Evolutionary conservation across 805 yeast species (phyloP).

Genomic region (Wickerhamiella cacticola): DNA sequence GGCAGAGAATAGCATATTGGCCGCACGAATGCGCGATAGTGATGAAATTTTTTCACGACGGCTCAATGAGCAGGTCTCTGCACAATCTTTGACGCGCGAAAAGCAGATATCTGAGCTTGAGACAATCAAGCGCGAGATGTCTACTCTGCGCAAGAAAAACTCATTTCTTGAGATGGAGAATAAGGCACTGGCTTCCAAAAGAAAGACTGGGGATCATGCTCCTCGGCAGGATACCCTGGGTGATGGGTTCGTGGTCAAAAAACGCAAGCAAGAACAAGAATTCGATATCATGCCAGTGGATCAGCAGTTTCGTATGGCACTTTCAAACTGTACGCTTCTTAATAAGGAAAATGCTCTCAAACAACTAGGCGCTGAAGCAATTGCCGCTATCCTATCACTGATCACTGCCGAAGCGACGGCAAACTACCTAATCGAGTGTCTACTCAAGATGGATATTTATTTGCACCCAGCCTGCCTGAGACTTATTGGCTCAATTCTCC

Average conservation of each 20-base stretch:
- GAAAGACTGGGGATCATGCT: not conserved
- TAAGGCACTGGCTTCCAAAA: slow-evolving; percentile 4
- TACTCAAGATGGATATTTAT: not conserved
- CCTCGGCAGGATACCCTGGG: not conserved
- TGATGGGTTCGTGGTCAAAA: slow-evolving; percentile 4
- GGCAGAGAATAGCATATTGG: slow-evolving; percentile 4
- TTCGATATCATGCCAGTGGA: not conserved
- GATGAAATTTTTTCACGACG: not conserved
- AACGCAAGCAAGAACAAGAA: not conserved
- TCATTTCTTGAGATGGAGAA: slow-evolving; percentile 4
- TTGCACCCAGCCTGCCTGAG: not conserved
- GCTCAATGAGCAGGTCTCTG: slow-evolving; percentile 6
- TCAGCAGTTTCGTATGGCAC: not conserved
- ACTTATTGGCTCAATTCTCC: not conserved
- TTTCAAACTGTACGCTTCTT: not conserved
- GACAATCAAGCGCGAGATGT: slow-evolving; percentile 1
- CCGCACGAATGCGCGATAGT: slow-evolving; percentile 4
- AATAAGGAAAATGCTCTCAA: not conserved
- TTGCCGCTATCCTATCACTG: not conserved
- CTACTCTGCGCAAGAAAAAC: not conserved
- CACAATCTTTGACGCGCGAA: not conserved
- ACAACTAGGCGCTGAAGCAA: not conserved
- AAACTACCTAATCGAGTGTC: not conserved
- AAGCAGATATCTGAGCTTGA: slow-evolving; percentile 4
- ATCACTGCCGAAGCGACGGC: not conserved